Evolutionary conservation across 352 stramenopile species (phyloP), one percentile per base, ranked within the genome.

Genomic region (Thraustochytrium aureum): DNA sequence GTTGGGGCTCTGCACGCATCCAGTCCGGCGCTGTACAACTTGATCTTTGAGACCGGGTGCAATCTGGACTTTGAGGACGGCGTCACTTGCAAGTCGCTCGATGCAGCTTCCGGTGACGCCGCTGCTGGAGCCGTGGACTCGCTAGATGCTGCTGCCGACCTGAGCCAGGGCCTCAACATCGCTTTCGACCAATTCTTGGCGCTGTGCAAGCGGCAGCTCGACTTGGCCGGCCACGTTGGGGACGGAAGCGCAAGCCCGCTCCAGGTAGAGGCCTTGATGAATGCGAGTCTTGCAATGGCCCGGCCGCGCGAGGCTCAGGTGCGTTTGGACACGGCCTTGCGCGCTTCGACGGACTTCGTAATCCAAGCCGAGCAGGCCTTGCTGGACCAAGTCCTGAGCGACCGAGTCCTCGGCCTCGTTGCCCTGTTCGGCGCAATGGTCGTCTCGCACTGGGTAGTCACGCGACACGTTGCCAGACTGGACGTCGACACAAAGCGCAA

Each of bases 401-500:
- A 32, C 1, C 41, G 1, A 1, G 20, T 61, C 7, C 10, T 7
- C 42, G 20, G 6, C 17, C 12, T 37, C 0, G 61, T 74, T 20
- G 64, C 47, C 22, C 10, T 61, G 5, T 37, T 64, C 12, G 37
- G 22, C 7, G 20, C 67, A 1, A 30, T 50, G 6, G 14, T 74
- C 1, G 0, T 75, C 26, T 35, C 66, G 0, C 50, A 79, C 38
- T 47, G 65, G 65, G 20, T 64, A 6, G 59, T 79, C n/a, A 65
- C 26, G 26, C 30, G 69, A 12, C 17, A 30, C 17, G 69, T 56
- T 26, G 10, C n/a, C 6, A 30, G n/a, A 20, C 39, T 79, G 12
- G 69, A 79, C 17, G 43, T 32, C 4, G 69, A 79, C 37, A 79
- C 69, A 2, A 64, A 67, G 61, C 43, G 67, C 14, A 79, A 73